phyloP scores from a whole-genome alignment of 1,284 basidiomycete species.

The Polyporus tsugae region DNA sequence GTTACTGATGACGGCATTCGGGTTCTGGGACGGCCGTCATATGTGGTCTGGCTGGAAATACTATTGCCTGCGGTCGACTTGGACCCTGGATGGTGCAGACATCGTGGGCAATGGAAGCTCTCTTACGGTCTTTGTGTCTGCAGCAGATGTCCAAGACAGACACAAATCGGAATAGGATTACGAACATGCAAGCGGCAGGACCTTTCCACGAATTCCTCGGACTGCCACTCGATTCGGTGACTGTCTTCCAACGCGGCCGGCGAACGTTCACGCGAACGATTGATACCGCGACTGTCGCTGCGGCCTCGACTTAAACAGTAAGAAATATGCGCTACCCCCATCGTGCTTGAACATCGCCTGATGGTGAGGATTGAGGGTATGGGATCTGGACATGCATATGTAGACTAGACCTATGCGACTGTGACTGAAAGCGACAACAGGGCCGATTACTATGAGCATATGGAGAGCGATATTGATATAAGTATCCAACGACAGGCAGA shows the following conservation, averaged over 20 bases:
- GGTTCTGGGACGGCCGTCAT: neutral
- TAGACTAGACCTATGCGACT: constrained; percentile 1
- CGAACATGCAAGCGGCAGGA: neutral
- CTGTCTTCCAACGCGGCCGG: neutral
- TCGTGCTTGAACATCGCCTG: neutral
- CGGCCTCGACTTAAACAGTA: neutral
- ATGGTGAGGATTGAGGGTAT: neutral
- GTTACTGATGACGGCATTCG: neutral
- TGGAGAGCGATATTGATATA: constrained; percentile 12
- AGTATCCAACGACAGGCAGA: constrained; percentile 17
- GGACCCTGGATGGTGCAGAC: neutral
- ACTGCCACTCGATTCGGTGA: neutral
- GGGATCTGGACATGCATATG: neutral
- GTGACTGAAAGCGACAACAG: constrained; percentile 9
- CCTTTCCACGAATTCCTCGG: neutral
- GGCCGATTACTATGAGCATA: constrained; percentile 23
- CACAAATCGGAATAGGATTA: neutral
- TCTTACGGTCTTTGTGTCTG: neutral
- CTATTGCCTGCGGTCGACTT: neutral
- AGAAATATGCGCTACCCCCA: neutral
- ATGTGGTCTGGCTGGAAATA: neutral
- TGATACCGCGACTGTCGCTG: neutral
- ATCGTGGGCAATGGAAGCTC: neutral
- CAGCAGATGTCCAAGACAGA: neutral
- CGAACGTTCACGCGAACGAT: neutral